Evolutionary conservation across 1,284 basidiomycete species (phyloP).

Genomic region (Ustilago hordei): DNA sequence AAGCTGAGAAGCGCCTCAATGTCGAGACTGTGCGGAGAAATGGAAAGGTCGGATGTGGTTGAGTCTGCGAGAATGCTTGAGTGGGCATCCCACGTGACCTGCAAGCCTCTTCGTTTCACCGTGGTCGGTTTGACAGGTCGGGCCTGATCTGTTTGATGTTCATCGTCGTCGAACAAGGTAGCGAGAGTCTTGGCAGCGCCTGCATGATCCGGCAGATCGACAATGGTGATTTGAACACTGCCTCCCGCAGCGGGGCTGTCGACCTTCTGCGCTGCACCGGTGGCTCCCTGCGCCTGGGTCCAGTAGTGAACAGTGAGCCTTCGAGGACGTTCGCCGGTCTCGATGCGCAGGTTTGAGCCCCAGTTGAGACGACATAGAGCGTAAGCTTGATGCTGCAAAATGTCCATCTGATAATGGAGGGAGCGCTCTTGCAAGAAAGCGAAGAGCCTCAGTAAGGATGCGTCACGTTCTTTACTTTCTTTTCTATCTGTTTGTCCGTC

Average conservation of each 20-base stretch:
- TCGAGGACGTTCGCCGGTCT: slow-evolving; percentile 33
- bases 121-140: slow-evolving; percentile 1
- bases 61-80: slow-evolving; percentile 30
- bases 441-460: slow-evolving; percentile 52
- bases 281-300: slow-evolving; percentile 41
- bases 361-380: slow-evolving; percentile 57
- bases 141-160: not conserved
- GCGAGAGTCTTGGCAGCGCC: slow-evolving; percentile 34
- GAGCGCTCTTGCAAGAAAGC: slow-evolving; percentile 62
- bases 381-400: slow-evolving; percentile 60
- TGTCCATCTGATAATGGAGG: slow-evolving; percentile 65
- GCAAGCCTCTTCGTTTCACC: slow-evolving; percentile 35
- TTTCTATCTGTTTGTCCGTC: slow-evolving; percentile 4
- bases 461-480: slow-evolving; percentile 24
- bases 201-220: slow-evolving; percentile 28
- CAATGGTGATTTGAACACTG: slow-evolving; percentile 37
- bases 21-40: slow-evolving; percentile 35
- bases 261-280: slow-evolving; percentile 5
- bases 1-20: slow-evolving; percentile 35
- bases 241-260: slow-evolving; percentile 42
- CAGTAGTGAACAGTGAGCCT: slow-evolving; percentile 56
- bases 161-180: slow-evolving; percentile 25
- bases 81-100: slow-evolving; percentile 38
- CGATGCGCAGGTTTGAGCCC: slow-evolving; percentile 52
- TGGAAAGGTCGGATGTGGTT: slow-evolving; percentile 14